Conservation (phyloP, 768 basidiomycete genomes). For the Boletellus emodensis region DNA sequence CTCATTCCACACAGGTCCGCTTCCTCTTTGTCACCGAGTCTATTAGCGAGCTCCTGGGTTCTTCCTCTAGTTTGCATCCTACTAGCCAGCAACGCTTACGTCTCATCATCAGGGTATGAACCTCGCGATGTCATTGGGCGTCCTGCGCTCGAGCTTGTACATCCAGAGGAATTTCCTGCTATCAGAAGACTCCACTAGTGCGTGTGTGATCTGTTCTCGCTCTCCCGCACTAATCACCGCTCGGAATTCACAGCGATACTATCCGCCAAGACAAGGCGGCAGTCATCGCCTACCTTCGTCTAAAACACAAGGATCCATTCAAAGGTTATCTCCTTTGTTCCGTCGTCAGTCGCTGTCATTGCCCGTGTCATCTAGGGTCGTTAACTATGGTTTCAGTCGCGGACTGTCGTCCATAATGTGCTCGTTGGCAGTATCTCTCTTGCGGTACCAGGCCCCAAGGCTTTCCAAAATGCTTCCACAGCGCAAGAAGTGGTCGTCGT, state of each 20-base stretch:
- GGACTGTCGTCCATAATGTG: slow-evolving; percentile 71
- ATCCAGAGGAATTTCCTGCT: slow-evolving; percentile 71
- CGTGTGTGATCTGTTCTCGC: not conserved
- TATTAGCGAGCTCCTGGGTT: slow-evolving; percentile 61
- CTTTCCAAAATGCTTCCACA: slow-evolving; percentile 76
- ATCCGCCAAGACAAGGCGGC: slow-evolving; percentile 79
- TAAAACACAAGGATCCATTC: slow-evolving; percentile 76
- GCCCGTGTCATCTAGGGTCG: not conserved
- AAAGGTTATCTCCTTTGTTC: slow-evolving; percentile 73
- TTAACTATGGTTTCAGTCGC: slow-evolving; percentile 33
- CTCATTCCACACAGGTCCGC: slow-evolving; percentile 42
- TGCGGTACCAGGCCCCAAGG: slow-evolving; percentile 68
- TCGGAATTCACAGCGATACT: slow-evolving; percentile 50
- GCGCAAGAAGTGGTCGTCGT: slow-evolving; percentile 79
- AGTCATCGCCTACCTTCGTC: slow-evolving; percentile 69
- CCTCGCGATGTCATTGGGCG: slow-evolving; percentile 65
- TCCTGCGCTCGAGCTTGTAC: slow-evolving; percentile 71
- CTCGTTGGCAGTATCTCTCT: slow-evolving; percentile 77
- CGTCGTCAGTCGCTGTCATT: slow-evolving; percentile 48
- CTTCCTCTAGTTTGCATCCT: not conserved
- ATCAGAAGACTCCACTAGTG: slow-evolving; percentile 72
- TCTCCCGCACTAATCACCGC: not conserved
- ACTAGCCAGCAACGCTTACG: not conserved
- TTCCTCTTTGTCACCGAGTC: slow-evolving; percentile 70
- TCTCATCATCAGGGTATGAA: slow-evolving; percentile 55